Base-by-base conservation (phyloP, 2,329 filamentous ascomycete genomes). In the Phaeosphaeria sp. region DNA sequence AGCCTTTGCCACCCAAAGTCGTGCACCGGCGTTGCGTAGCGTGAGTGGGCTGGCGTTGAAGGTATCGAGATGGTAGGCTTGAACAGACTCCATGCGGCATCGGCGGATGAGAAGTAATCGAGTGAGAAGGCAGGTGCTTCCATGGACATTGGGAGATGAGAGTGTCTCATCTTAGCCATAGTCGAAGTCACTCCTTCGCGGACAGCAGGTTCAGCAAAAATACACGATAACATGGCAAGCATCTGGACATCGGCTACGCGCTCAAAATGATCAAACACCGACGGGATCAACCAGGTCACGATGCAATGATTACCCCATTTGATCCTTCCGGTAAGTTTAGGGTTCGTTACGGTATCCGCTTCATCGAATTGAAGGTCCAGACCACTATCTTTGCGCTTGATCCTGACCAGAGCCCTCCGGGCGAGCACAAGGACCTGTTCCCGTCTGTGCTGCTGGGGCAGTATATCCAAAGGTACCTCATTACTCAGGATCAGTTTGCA, bases 401-500 rank as follows among this genome's bases (percentile, higher is more conserved):
- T 78, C 30, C 82, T 78, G 1, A 84, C 78, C 7, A 87, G 79
- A 25, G 84, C 83, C 59, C 89, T 83, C 61, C 84, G 86, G 17
- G 91, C 91, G 61, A 93, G 86, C 6, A 93, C 84, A 25, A 92
- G 78, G 48, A 91, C 84, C 2, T 87, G 88, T 57, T 89, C 82
- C 8, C 82, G 81, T 42, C 82, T 80, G 60, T 83, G 80, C 27
- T 82, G 78, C 55, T 84, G 82, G 3, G 83, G 80, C 44, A 90
- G 78, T 24, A 91, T 79, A 65, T 90, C 84, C 3, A 94, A 80
- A 1, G 90, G 91, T 25, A 93, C 88, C 45, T 92, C 87, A 65
- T 91, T 90, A 63, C 88, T 87, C 46, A 98, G 80, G 6, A 98
- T 82, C 56, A 97, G 81, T 18, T 87, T 89, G 53, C 92, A 83